Conservation (phyloP, 1,284 basidiomycete genomes). For the Sanghuangporus baumii region DNA sequence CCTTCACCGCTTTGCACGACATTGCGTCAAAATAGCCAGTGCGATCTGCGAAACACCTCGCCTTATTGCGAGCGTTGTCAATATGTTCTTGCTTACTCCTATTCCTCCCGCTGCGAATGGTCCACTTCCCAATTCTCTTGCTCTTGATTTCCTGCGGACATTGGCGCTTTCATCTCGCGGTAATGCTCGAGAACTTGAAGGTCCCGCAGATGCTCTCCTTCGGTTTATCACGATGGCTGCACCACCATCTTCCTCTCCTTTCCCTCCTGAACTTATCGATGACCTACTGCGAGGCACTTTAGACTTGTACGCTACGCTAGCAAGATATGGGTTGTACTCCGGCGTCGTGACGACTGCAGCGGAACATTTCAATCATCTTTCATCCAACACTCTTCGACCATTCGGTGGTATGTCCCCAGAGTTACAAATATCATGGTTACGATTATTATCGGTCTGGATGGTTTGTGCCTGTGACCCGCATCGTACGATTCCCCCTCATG, state of each 20-base stretch:
- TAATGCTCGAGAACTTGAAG: slow-evolving; percentile 56
- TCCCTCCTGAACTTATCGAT: slow-evolving; percentile 37
- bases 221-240: slow-evolving; percentile 70
- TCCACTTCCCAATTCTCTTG: slow-evolving; percentile 42
- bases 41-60: slow-evolving; percentile 47
- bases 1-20: slow-evolving; percentile 54
- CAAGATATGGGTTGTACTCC: slow-evolving; percentile 73
- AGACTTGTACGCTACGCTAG: slow-evolving; percentile 62
- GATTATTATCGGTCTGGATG: slow-evolving; percentile 67
- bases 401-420: slow-evolving; percentile 29
- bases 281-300: slow-evolving; percentile 55
- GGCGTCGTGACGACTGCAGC: slow-evolving; percentile 61
- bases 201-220: slow-evolving; percentile 61
- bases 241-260: slow-evolving; percentile 37
- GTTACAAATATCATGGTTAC: slow-evolving; percentile 44
- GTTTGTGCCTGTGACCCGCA: slow-evolving; percentile 87
- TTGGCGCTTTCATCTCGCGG: slow-evolving; percentile 61
- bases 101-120: slow-evolving; percentile 33
- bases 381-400: slow-evolving; percentile 37
- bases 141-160: slow-evolving; percentile 55
- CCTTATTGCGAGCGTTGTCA: slow-evolving; percentile 49
- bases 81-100: slow-evolving; percentile 51
- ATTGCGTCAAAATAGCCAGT: slow-evolving; percentile 50
- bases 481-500: slow-evolving; percentile 78
- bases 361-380: slow-evolving; percentile 43